Evolutionary conservation across 306 rosid species (phyloP).

Genomic region (Ormosia emarginata): DNA sequence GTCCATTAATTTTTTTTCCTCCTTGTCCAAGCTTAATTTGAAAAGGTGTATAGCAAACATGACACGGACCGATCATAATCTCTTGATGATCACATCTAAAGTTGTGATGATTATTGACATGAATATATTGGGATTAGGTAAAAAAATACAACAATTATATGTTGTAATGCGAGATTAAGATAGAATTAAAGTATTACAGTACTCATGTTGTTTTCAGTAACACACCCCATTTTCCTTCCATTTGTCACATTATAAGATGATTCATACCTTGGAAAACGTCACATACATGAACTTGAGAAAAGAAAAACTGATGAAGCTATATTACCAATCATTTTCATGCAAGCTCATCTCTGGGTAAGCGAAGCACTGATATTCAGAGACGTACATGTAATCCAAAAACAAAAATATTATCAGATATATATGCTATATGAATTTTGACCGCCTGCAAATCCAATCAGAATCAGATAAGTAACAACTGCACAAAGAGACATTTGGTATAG

Average conservation of each 20-base stretch:
- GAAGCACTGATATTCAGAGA: constrained; percentile 32
- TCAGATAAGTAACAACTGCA: constrained; percentile 31
- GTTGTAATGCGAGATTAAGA: not conserved
- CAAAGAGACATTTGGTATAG: constrained; percentile 40
- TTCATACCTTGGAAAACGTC: constrained; percentile 7
- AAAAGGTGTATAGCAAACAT: too few species aligned
- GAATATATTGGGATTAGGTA: too few species aligned
- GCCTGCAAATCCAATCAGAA: constrained; percentile 34
- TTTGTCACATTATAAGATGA: constrained; percentile 22
- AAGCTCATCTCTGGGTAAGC: constrained; percentile 9
- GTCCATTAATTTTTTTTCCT: too few species aligned
- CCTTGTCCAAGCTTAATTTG: too few species aligned
- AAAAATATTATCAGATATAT: not conserved
- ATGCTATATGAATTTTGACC: constrained; percentile 3
- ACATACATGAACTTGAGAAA: not conserved
- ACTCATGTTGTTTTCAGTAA: constrained; percentile 43
- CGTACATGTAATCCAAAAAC: not conserved
- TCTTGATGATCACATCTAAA: too few species aligned
- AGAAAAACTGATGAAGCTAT: not conserved
- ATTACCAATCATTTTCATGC: not conserved
- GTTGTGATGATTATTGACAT: too few species aligned
- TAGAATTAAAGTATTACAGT: constrained; percentile 1
- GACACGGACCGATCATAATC: too few species aligned
- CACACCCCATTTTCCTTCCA: constrained; percentile 26
- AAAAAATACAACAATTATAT: not conserved